These are phyloP conservation scores for Penicillium coprophilum DNA, from an alignment of 495 filamentous ascomycete species.

Conservation along the genomic window DNA sequence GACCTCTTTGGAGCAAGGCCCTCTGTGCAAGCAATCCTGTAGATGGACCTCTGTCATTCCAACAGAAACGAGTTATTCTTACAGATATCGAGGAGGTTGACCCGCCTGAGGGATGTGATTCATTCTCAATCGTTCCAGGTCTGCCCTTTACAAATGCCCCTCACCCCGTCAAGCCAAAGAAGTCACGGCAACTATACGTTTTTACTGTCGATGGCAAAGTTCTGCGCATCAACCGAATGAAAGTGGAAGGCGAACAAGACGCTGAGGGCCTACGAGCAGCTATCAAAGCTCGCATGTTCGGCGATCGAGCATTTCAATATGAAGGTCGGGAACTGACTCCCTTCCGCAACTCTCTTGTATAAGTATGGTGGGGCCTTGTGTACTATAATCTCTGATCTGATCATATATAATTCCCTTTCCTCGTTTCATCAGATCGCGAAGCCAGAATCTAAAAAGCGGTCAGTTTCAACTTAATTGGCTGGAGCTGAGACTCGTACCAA, in stretches of 20 bases:
- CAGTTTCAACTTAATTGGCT: conserved; percentile 1
- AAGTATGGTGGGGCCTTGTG: conserved; percentile 11
- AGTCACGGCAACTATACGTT: conserved; percentile 38
- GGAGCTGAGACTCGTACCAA: conserved; percentile 42
- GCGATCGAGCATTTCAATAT: conserved; percentile 32
- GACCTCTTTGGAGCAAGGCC: conserved; percentile 54
- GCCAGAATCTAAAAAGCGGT: conserved; percentile 35
- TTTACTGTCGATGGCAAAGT: conserved; percentile 40
- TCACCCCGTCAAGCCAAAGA: conserved; percentile 27
- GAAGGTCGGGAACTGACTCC: conserved; percentile 31
- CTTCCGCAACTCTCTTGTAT: conserved; percentile 42
- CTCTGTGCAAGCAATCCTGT: conserved; percentile 25
- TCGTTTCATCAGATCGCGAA: conserved; percentile 28
- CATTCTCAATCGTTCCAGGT: conserved; percentile 35
- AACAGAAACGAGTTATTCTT: conserved; percentile 41
- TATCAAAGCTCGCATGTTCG: conserved; percentile 45
- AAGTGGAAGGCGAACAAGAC: conserved; percentile 44
- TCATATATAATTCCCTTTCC: conserved; percentile 20
- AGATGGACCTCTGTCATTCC: conserved; percentile 22
- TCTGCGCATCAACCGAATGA: conserved; percentile 41
- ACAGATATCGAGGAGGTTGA: conserved; percentile 40
- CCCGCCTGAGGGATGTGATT: conserved; percentile 28
- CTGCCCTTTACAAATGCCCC: conserved; percentile 39
- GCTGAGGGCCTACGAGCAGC: conserved; percentile 42
- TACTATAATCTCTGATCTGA: conserved; percentile 21